Conservation (phyloP, 345 rosid species). For the Populus deltoides region DNA sequence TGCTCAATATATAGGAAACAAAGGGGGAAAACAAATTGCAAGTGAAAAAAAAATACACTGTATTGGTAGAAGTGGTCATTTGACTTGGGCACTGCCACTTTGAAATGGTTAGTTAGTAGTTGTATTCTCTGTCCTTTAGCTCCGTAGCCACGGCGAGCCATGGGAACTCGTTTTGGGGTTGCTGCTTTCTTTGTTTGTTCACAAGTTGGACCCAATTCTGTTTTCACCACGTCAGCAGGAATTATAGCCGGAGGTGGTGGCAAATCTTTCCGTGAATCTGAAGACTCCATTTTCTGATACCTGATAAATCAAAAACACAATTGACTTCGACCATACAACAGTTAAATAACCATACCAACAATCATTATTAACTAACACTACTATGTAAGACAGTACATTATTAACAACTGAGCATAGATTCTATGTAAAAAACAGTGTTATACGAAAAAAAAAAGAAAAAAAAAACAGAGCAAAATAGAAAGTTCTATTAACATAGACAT, state of each 20-base stretch:
- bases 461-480: too few species aligned
- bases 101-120: slow-evolving; percentile 26
- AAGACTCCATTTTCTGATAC: too few species aligned
- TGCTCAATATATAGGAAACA: neutral
- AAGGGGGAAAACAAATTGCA: neutral
- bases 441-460: too few species aligned
- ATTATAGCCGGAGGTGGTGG: slow-evolving; percentile 20
- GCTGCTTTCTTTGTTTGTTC: slow-evolving; percentile 1
- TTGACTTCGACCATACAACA: too few species aligned
- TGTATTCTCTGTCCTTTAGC: slow-evolving; percentile 15
- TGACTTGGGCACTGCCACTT: slow-evolving; percentile 9
- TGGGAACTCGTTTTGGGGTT: slow-evolving; percentile 7
- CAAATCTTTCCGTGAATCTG: neutral
- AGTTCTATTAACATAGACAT: too few species aligned
- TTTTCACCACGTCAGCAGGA: slow-evolving; percentile 6
- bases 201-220: neutral
- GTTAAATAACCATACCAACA: too few species aligned
- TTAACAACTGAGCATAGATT: too few species aligned
- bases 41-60: slow-evolving; percentile 6
- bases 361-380: too few species aligned
- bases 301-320: too few species aligned
- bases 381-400: too few species aligned
- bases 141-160: slow-evolving; percentile 20
- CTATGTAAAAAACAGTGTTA: too few species aligned
- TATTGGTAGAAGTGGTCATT: slow-evolving; percentile 28